Percentiles rank a stretch among this genome's conserved stretches.
Conservation (phyloP, 108 stramenopile genomes). For the Fistulifera pelliculosa region DNA sequence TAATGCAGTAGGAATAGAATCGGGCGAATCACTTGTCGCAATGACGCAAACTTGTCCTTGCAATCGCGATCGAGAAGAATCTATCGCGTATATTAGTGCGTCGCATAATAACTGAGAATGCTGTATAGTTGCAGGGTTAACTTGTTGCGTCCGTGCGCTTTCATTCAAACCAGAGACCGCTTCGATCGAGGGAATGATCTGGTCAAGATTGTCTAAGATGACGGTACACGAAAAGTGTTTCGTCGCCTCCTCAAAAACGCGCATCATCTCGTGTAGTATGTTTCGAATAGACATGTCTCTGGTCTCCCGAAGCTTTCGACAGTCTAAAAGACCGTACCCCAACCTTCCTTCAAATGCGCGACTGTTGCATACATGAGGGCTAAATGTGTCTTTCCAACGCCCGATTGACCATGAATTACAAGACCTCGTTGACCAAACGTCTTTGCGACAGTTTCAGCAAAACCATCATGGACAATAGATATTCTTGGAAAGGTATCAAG, state of each 20-base stretch:
- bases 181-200: slow-evolving; percentile 51
- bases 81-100: slow-evolving; percentile 38
- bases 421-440: background rate
- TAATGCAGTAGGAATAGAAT: slow-evolving; percentile 4
- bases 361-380: slow-evolving; percentile 38
- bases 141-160: slow-evolving; percentile 40
- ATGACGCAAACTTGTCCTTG: slow-evolving; percentile 12
- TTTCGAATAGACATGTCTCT: slow-evolving; percentile 18
- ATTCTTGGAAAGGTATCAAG: no score
- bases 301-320: slow-evolving; percentile 47
- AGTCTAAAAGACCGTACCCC: slow-evolving; percentile 51
- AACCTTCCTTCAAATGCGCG: slow-evolving; percentile 12
- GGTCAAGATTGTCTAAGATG: slow-evolving; percentile 71
- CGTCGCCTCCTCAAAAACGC: slow-evolving; percentile 23
- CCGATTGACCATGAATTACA: slow-evolving; percentile 34
- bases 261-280: slow-evolving; percentile 34
- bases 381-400: slow-evolving; percentile 68
- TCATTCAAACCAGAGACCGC: slow-evolving; percentile 21
- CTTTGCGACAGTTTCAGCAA: no score
- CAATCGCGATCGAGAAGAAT: slow-evolving; percentile 12
- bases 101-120: slow-evolving; percentile 53
- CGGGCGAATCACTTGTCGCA: slow-evolving; percentile 17
- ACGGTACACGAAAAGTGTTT: slow-evolving; percentile 26
- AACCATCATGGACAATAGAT: no score
- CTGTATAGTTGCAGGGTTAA: slow-evolving; percentile 48